Evolutionary conservation across 2,329 filamentous ascomycete species (phyloP).

Genomic region (Stagonosporopsis cucurbitacearum): DNA sequence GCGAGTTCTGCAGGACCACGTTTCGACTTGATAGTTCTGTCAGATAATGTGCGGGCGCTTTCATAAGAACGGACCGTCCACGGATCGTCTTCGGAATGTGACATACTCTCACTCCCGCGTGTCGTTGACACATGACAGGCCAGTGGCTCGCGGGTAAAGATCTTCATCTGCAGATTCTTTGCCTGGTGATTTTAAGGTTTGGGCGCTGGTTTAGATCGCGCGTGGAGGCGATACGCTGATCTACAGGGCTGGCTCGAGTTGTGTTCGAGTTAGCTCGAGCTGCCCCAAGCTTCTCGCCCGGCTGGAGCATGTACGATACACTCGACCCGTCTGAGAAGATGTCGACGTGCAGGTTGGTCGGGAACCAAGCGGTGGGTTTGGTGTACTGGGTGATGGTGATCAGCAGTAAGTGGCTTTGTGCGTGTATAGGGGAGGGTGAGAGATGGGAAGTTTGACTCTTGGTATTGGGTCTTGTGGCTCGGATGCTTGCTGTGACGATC

Average conservation of each 20-base stretch:
- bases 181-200: too few species aligned
- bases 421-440: too few species aligned
- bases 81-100: background rate
- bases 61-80: background rate
- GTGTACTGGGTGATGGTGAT: conserved; percentile 1
- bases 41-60: background rate
- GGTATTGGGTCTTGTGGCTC: too few species aligned
- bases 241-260: background rate
- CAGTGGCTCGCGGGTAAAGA: background rate
- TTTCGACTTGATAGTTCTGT: background rate
- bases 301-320: too few species aligned
- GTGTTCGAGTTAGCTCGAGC: background rate
- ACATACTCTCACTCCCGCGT: conserved; percentile 4
- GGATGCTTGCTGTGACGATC: too few species aligned
- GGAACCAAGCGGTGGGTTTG: conserved; percentile 3
- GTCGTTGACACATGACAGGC: conserved; percentile 11
- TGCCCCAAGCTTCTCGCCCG: background rate
- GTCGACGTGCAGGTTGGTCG: background rate
- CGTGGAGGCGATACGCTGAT: background rate
- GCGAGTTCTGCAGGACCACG: background rate
- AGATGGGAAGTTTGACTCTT: conserved; percentile 7
- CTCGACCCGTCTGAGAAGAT: background rate
- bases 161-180: background rate
- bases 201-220: conserved; percentile 8
- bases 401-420: too few species aligned